Base-by-base conservation (phyloP, 805 yeast species). In the Barnettozyma siamensis region DNA sequence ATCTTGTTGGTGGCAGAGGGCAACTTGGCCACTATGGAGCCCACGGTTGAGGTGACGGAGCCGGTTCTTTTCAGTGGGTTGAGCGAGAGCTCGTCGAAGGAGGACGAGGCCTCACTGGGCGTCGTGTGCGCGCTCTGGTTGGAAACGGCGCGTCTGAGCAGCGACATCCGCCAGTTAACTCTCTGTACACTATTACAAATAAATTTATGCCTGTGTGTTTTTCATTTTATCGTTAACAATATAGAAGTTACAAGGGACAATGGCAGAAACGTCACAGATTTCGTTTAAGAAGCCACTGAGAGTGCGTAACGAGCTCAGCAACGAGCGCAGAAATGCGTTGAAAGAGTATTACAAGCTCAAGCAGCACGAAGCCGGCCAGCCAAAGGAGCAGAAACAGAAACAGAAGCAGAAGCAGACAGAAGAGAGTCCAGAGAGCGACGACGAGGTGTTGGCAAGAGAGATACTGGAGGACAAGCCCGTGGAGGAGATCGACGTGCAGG, bases 311-410 rank as follows among this genome's bases (percentile, higher is more conserved):
- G 55, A 53, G 31, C 37, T 45, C 37, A 53, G 54, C 31, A 55
- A 48, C 24, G 49, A 55, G 33, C 60, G 73, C 48, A 54, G 73
- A 36, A 59, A 55, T 35, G 73, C 73, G 5, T 50, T 69, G 33
- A 65, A 66, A 46, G 71, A 68, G 34, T 69, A 65, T 51, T 69
- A 69, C 53, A 64, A 60, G 39, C 47, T 69, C 8, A 64, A 65
- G 40, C 60, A 64, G 32, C 59, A 62, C 35, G 47, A 45, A 12
- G n/a, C n/a, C n/a, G n/a, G n/a, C n/a, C 24, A 21, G 9, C 26
- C 33, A 29, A 10, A 31, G 11, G 33, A 24, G 26, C 44, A 47
- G 35, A 23, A 43, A 20, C 40, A 44, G 23, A 44, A 44, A 18
- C 40, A 36, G 19, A 38, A 44, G 24, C 23, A 37, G 31, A 11